These are phyloP conservation scores for Yamadazyma atlantica DNA, from an alignment of 1,139 yeast species.

Conservation along the genomic window DNA sequence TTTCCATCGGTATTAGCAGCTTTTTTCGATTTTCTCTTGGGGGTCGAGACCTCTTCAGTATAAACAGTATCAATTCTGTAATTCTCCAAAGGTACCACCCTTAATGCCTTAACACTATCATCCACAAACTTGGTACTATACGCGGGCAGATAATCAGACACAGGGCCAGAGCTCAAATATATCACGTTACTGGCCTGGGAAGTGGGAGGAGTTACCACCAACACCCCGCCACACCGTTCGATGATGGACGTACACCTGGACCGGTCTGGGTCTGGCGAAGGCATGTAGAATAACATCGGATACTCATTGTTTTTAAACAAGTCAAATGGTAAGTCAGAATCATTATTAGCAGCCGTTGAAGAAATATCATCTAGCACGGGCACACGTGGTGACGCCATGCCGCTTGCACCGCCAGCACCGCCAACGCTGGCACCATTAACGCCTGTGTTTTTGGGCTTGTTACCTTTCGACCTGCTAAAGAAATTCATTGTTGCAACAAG, in stretches of 20 bases:
- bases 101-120: conserved; percentile 19
- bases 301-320: conserved; percentile 3
- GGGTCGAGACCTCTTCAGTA: conserved; percentile 7
- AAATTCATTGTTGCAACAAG: neutral
- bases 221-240: conserved; percentile 32
- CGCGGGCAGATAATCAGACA: conserved; percentile 7
- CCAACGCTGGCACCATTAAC: neutral
- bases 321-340: neutral
- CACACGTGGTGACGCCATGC: no score
- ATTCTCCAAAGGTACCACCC: conserved; percentile 5
- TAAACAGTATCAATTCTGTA: conserved; percentile 5
- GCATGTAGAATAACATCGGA: conserved; percentile 13
- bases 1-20: neutral
- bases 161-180: conserved; percentile 11
- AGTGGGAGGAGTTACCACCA: conserved; percentile 23
- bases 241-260: conserved; percentile 17
- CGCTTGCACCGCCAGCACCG: neutral
- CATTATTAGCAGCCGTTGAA: neutral
- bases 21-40: conserved; percentile 1
- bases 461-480: neutral
- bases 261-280: conserved; percentile 8
- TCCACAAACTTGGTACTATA: conserved; percentile 21
- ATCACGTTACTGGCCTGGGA: conserved; percentile 13
- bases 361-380: neutral
- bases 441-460: neutral